Evolutionary conservation across 2,329 filamentous ascomycete genomes (phyloP), one percentile per base, ranked within the genome.

Genomic region (Tolypocladium paradoxum): DNA sequence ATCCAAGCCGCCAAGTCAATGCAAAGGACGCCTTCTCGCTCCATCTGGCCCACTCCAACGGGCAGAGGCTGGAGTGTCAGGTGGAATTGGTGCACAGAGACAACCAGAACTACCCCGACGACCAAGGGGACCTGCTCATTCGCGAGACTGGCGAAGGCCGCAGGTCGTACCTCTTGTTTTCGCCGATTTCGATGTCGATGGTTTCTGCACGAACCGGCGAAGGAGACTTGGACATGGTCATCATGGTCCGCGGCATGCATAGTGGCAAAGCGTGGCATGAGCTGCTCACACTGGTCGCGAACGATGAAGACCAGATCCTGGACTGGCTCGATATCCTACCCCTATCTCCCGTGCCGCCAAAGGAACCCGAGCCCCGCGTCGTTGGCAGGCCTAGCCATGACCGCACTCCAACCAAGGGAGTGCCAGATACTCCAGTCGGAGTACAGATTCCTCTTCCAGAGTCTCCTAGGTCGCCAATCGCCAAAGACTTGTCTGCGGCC

Each of bases 11-110:
- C 53, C 89, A 91, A 63, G 95, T 99, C 43, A 85, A 83, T 58
- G 91, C 92, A 47, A 86, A 95, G 62, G 93, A 99, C 67, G 83
- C 87, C 60, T 99, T 99, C 66, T 86, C 87, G 54, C 76, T 99
- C 61, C 85, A 91, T 55, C 71, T 99, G 16, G 78, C 81, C 50
- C 93, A 99, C 68, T 95, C 92, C 1, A 96, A 82, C 62, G 91
- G 92, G 2, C 92, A 97, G 66, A 79, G 90, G 55, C 78, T 99
- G 46, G 89, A 90, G 61, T 96, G 93, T 65, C 87, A 88, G 60
- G 82, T 96, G 18, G 93, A 99, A 66, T 67, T 99, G 33, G 78
- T 97, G 16, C 80, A 92, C 58, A 83, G 93, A 64, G 92, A 97
- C 64, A 89, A 89, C 60, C 76, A 83, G 27, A 76, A 79, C n/a